Conservation (phyloP, 108 stramenopile species). For the Parietichytrium sp. region DNA sequence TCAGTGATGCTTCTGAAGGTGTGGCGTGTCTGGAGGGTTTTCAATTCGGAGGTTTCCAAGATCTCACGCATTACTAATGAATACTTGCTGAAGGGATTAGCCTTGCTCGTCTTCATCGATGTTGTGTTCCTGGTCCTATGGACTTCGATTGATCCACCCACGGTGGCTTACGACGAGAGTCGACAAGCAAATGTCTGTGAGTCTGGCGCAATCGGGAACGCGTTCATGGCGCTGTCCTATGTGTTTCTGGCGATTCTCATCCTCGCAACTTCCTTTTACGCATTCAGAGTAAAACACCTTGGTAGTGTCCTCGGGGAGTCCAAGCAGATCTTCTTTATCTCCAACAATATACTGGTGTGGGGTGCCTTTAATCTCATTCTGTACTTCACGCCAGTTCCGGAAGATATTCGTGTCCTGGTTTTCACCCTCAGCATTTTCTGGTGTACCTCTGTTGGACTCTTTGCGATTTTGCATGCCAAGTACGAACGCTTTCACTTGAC, state of each 20-base stretch:
- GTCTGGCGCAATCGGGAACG: not conserved
- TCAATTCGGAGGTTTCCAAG: not conserved
- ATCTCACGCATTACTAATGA: not conserved
- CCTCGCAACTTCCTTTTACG: not conserved
- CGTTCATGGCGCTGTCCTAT: not conserved
- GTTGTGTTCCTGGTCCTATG: not conserved
- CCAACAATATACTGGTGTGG: slow-evolving; percentile 16
- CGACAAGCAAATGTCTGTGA: not conserved
- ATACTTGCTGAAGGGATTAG: not conserved
- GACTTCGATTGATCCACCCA: slow-evolving; percentile 25
- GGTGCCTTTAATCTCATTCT: slow-evolving; percentile 31
- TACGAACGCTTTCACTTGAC: slow-evolving; percentile 33
- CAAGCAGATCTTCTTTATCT: slow-evolving; percentile 36
- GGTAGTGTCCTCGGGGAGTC: slow-evolving; percentile 32
- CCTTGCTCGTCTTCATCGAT: not conserved
- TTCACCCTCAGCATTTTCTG: slow-evolving; percentile 20
- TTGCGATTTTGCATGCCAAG: not conserved
- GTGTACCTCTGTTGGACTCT: slow-evolving; percentile 19
- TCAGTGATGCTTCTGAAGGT: not conserved
- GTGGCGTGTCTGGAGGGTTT: slow-evolving; percentile 38
- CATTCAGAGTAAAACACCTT: slow-evolving; percentile 1
- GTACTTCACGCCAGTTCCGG: too few species aligned
- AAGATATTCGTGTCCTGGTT: slow-evolving; percentile 13
- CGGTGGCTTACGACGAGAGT: not conserved
- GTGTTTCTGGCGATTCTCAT: not conserved